Evolutionary conservation across 768 basidiomycete species (phyloP), one percentile per base, ranked within the genome.

Genomic region (Boletellus ananas): DNA sequence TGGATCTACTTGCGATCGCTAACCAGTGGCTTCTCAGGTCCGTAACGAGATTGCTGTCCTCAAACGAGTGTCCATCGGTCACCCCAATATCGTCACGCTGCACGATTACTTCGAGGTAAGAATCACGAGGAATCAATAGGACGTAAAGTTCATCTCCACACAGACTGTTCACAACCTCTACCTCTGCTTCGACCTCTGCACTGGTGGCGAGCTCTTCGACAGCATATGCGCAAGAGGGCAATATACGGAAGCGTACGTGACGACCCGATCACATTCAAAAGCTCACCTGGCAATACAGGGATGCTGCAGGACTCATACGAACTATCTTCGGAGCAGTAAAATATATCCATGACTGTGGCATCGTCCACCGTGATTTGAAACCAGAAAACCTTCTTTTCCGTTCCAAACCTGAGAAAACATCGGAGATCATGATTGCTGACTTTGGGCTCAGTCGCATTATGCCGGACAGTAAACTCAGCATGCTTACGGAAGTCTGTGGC

Each of bases 341-440:
- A 55, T 95, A 98, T 68, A 85, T 99, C 45, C 95, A 99, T 65
- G 80, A 82, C 31, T 78, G 83, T 50, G 94, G 90, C 14, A 94
- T 99, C 64, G 95, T 99, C 12, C 95, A 99, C 63, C 81, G 96
- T 58, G 94, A 99, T 64, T 73, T 99, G 54, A 99, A 99, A 70
- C 95, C 95, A 4, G 95, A 99, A 74, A 99, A 99, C 71, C 80
- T 99, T 20, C 77, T 99, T 29, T 99, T 98, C 84, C 85, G 90
- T 50, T 85, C 87, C 14, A 78, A 80, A 57, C 86, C 80, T 6
- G 94, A 97, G 67, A 62, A 64, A 29, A 90, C 92, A 36, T 86
- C 94, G 14, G 94, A 95, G 62, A 86, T 99, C 60, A 90, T 96
- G 85, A 85, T 99, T 50, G 95, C 95, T 0, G 95, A 99, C 69